phyloP scores from a whole-genome alignment of 768 basidiomycete genomes.

The Lepiota venenata region DNA sequence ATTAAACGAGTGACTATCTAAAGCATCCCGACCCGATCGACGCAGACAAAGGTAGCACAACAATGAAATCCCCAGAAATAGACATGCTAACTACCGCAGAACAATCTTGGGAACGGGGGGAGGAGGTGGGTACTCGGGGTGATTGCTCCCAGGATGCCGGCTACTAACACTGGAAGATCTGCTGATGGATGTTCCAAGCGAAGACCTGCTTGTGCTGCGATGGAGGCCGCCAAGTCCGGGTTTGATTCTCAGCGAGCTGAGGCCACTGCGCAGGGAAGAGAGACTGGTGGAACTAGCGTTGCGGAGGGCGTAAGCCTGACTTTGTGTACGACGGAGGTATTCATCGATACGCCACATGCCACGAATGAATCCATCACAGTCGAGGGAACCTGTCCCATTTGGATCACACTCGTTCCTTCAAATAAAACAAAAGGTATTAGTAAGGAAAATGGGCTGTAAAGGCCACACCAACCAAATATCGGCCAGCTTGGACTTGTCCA shows the following conservation, averaged over 20 bases:
- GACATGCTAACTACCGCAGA: background rate
- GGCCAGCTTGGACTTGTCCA: conserved; percentile 48
- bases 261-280: conserved; percentile 6
- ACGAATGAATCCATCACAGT: conserved; percentile 62
- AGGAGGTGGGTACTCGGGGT: conserved; percentile 6
- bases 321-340: conserved; percentile 64
- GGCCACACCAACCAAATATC: conserved; percentile 59
- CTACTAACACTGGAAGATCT: conserved; percentile 5
- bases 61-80: background rate
- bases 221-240: background rate
- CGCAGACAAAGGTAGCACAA: background rate
- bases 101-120: conserved; percentile 5
- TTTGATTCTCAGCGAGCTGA: conserved; percentile 3
- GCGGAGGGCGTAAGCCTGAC: conserved; percentile 17
- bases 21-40: background rate
- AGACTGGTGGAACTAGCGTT: conserved; percentile 7
- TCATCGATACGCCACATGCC: conserved; percentile 91
- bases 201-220: background rate
- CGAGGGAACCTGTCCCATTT: conserved; percentile 49
- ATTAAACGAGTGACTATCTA: conserved; percentile 6
- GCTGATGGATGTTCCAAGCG: conserved; percentile 1
- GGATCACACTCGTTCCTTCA: conserved; percentile 74
- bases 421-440: background rate
- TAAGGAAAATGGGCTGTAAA: background rate
- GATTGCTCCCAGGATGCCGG: background rate